Evolutionary conservation across 805 yeast genomes (phyloP), one percentile per base, ranked within the genome.

Genomic region (Saccharomycopsis selenospora): DNA sequence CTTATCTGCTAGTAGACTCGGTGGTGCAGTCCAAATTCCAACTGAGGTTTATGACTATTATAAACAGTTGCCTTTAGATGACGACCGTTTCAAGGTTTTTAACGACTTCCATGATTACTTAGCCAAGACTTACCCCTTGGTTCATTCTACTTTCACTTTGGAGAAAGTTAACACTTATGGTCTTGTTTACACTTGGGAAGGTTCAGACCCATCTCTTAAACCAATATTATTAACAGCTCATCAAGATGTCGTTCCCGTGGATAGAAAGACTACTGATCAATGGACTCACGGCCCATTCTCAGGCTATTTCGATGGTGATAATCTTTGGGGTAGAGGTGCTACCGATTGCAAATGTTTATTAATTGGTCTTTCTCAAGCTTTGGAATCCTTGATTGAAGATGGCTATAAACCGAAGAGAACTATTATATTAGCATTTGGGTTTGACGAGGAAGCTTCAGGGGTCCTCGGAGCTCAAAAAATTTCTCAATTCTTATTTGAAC

Each of bases 161-260:
- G 77, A 73, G 51, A 70, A 65, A 17, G 76, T 83, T 47, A 84
- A 84, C 61, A 69, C 76, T 4, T 76, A 77, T 54, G 87, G 85
- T 2, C 65, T 86, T 47, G 68, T 86, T 1, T 72, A 68, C 60
- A 79, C 85, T 14, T 76, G 85, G 76, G 59, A 71, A 51, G 93
- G 95, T 3, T 61, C 75, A 3, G 58, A 74, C 43, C 33, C 56
- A 8, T 49, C 61, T 3, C 65, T 80, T 53, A 80, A 82, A 60
- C 95, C 95, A 11, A 56, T 80, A 24, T 59, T 86, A 63, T 67
- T 85, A 45, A 76, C 83, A 58, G 90, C 91, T 1, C 95, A 86
- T 61, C 83, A 77, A 61, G 95, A 85, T 58, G 86, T 82, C 3
- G 95, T 86, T 22, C 95, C 95, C 1, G 82, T 84, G 7, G 84